Evolutionary conservation across 2,329 filamentous ascomycete genomes (phyloP).

Genomic region (Neopestalotiopsis sp.): DNA sequence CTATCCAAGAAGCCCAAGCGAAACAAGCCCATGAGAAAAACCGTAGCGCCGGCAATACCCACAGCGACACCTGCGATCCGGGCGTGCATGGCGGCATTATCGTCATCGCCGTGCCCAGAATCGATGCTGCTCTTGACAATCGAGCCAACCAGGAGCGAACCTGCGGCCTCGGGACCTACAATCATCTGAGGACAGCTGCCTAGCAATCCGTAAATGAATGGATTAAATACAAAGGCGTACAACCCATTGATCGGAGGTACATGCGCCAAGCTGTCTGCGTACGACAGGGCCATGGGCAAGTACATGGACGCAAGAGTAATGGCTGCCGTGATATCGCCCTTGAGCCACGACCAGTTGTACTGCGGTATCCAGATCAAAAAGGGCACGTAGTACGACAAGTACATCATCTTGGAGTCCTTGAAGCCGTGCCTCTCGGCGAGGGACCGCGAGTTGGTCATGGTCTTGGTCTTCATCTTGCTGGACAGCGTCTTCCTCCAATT

Average conservation of each 20-base stretch:
- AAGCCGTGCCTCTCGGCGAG: slow-evolving; percentile 77
- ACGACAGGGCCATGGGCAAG: slow-evolving; percentile 93
- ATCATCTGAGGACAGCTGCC: slow-evolving; percentile 94
- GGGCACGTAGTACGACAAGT: slow-evolving; percentile 91
- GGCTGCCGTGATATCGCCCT: slow-evolving; percentile 86
- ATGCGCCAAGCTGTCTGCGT: slow-evolving; percentile 90
- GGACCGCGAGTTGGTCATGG: slow-evolving; percentile 74
- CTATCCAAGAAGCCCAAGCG: slow-evolving; percentile 93
- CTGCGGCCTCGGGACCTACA: slow-evolving; percentile 92
- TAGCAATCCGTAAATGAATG: slow-evolving; percentile 86
- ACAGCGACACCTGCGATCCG: slow-evolving; percentile 87
- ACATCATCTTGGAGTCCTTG: slow-evolving; percentile 78
- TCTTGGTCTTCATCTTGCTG: slow-evolving; percentile 62
- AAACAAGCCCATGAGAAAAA: slow-evolving; percentile 84
- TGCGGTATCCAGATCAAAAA: slow-evolving; percentile 89
- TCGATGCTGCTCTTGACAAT: slow-evolving; percentile 82
- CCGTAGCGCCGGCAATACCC: slow-evolving; percentile 84
- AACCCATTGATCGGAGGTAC: slow-evolving; percentile 92
- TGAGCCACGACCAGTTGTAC: slow-evolving; percentile 81
- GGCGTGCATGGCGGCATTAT: slow-evolving; percentile 73
- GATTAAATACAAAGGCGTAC: slow-evolving; percentile 93
- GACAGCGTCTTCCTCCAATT: slow-evolving; percentile 57
- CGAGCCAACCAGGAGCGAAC: slow-evolving; percentile 86
- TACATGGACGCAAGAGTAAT: slow-evolving; percentile 99
- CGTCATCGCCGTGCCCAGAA: slow-evolving; percentile 66